These are phyloP conservation scores for Arachis monticola DNA, from an alignment of 331 rosid genomes.

Conservation along the genomic window DNA sequence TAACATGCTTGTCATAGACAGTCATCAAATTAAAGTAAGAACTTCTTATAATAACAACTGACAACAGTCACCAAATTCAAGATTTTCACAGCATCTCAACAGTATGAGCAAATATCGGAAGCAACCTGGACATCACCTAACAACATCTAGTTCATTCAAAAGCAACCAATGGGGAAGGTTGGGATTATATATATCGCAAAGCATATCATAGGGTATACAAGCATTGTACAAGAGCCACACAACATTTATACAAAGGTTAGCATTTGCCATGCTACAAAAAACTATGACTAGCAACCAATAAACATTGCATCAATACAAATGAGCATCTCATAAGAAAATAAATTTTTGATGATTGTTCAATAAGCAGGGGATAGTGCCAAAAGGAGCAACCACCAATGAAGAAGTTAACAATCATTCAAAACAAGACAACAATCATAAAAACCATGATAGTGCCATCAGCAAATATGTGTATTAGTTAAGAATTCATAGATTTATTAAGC, in stretches of 20 bases:
- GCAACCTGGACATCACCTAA: conserved; percentile 27
- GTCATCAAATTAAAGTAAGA: conserved; percentile 23
- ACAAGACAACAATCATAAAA: conserved; percentile 22
- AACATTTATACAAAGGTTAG: conserved; percentile 14
- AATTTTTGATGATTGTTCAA: not conserved
- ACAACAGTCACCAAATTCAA: not conserved
- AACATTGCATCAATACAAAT: not conserved
- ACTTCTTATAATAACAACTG: not conserved
- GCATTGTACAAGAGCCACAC: not conserved
- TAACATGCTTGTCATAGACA: conserved; percentile 14
- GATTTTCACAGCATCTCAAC: not conserved
- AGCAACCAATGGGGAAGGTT: too few species aligned
- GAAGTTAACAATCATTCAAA: not conserved
- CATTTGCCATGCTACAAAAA: conserved; percentile 13
- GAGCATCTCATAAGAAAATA: not conserved
- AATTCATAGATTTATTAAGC: not conserved
- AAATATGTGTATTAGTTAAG: not conserved
- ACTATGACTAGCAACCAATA: conserved; percentile 12
- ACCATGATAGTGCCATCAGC: not conserved
- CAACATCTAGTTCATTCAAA: not conserved
- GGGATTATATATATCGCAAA: not conserved
- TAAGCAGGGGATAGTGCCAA: not conserved
- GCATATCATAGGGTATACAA: not conserved
- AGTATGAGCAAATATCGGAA: conserved; percentile 5
- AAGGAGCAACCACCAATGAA: not conserved